Evolutionary conservation across 2,329 filamentous ascomycete species (phyloP).

Genomic region (Fusarium nygamai): DNA sequence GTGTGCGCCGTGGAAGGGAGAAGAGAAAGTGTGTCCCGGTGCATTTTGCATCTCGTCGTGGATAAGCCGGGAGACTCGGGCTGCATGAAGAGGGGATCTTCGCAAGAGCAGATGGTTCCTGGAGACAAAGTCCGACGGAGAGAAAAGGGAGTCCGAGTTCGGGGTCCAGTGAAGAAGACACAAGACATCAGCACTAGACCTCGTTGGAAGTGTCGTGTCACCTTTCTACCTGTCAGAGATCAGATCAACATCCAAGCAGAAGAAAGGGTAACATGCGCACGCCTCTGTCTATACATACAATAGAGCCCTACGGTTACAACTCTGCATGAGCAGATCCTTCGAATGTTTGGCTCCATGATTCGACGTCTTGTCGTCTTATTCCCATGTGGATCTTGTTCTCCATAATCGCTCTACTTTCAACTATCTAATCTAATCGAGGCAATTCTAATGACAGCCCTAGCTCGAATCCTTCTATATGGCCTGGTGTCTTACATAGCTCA

Average conservation of each 20-base stretch:
- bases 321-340: slow-evolving; percentile 2
- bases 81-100: slow-evolving; percentile 32
- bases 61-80: slow-evolving; percentile 16
- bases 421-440: not conserved
- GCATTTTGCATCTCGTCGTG: slow-evolving; percentile 19
- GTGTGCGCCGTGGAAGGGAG: not conserved
- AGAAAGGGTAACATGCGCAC: not conserved
- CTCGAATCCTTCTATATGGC: not conserved
- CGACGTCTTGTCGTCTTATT: not conserved
- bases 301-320: slow-evolving; percentile 1
- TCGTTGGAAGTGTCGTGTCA: slow-evolving; percentile 2
- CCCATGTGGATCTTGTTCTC: slow-evolving; percentile 1
- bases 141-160: slow-evolving; percentile 3
- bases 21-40: not conserved
- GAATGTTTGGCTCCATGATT: not conserved
- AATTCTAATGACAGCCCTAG: not conserved
- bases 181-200: slow-evolving; percentile 29
- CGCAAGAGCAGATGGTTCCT: slow-evolving; percentile 25
- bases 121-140: not conserved
- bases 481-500: not conserved
- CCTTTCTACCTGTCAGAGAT: slow-evolving; percentile 1
- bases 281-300: not conserved
- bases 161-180: not conserved
- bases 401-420: not conserved
- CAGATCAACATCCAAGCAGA: not conserved